A percentile compares a stretch with the other conserved stretches of the same genome.
Evolutionary conservation across 1,284 basidiomycete species (phyloP).

Genomic region (Acaromyces ingoldii): DNA sequence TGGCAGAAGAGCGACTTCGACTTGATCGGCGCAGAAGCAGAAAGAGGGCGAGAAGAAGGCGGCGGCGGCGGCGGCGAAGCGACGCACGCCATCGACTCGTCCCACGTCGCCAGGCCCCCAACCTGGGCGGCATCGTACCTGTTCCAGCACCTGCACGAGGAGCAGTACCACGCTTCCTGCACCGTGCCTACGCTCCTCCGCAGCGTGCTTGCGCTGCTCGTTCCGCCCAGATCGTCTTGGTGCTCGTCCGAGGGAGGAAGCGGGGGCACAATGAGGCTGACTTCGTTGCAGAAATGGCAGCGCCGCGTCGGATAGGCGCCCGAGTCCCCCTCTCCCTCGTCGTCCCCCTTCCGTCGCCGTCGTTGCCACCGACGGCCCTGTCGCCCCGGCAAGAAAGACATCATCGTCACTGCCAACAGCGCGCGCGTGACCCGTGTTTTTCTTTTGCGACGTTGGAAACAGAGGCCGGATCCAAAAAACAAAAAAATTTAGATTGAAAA

Average conservation of each 20-base stretch:
- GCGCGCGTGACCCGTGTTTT: no score
- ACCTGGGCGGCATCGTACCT: conserved; percentile 11
- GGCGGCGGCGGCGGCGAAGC: no score
- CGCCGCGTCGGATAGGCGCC: background rate
- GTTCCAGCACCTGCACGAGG: conserved; percentile 36
- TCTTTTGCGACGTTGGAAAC: no score
- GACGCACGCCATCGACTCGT: conserved; percentile 30
- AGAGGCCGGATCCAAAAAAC: no score
- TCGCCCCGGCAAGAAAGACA: no score
- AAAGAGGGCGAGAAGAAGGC: no score
- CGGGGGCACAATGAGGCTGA: background rate
- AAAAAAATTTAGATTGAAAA: no score
- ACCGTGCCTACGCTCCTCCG: background rate
- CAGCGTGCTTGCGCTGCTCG: background rate
- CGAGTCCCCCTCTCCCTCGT: no score
- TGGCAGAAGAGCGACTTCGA: conserved; percentile 27
- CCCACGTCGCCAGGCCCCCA: conserved; percentile 24
- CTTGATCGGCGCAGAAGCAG: background rate
- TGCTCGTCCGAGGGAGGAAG: background rate
- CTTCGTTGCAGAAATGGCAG: conserved; percentile 3
- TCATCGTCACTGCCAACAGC: no score
- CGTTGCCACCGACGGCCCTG: no score
- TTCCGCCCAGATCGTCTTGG: background rate
- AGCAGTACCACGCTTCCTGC: conserved; percentile 33
- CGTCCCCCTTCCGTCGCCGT: no score